phyloP scores from a whole-genome alignment of 2,329 filamentous ascomycete genomes.

The Diaporthe nobilis region DNA sequence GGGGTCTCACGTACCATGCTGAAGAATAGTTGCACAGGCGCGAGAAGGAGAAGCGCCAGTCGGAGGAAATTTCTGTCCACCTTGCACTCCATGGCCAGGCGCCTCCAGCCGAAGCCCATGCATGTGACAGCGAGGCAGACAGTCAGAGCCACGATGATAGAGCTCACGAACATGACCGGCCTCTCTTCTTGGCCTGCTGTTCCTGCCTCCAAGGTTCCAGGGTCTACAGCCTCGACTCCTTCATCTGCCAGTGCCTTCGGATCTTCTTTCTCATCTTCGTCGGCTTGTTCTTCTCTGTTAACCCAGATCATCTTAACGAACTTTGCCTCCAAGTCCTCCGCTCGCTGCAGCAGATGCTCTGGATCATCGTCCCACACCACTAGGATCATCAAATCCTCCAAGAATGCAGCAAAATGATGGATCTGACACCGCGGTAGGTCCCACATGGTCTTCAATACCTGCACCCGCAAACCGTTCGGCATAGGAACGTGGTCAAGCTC shows the following conservation, averaged over 20 bases:
- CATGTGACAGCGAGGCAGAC: conserved; percentile 35
- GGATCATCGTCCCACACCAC: conserved; percentile 76
- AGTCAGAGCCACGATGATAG: conserved; percentile 35
- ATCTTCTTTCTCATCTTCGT: conserved; percentile 57
- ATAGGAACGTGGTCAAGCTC: conserved; percentile 69
- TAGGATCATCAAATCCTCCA: conserved; percentile 69
- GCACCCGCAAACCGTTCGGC: conserved; percentile 69
- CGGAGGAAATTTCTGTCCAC: conserved; percentile 47
- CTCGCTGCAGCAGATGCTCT: conserved; percentile 66
- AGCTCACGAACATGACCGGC: conserved; percentile 33
- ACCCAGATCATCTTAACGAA: conserved; percentile 73
- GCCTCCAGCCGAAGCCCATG: conserved; percentile 36
- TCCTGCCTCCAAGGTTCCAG: conserved; percentile 56
- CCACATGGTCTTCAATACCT: conserved; percentile 71
- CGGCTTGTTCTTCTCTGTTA: conserved; percentile 55
- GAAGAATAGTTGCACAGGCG: conserved; percentile 35
- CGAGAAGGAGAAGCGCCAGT: conserved; percentile 51
- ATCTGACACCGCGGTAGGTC: conserved; percentile 72
- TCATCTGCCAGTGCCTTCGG: conserved; percentile 43
- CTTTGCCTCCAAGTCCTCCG: conserved; percentile 64
- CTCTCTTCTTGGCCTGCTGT: conserved; percentile 58
- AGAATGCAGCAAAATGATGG: conserved; percentile 77
- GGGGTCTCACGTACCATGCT: conserved; percentile 36
- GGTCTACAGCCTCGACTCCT: conserved; percentile 60
- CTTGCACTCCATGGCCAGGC: conserved; percentile 33